These are phyloP conservation scores for Ogataea neopini DNA, from an alignment of 805 yeast genomes.

Conservation along the genomic window DNA sequence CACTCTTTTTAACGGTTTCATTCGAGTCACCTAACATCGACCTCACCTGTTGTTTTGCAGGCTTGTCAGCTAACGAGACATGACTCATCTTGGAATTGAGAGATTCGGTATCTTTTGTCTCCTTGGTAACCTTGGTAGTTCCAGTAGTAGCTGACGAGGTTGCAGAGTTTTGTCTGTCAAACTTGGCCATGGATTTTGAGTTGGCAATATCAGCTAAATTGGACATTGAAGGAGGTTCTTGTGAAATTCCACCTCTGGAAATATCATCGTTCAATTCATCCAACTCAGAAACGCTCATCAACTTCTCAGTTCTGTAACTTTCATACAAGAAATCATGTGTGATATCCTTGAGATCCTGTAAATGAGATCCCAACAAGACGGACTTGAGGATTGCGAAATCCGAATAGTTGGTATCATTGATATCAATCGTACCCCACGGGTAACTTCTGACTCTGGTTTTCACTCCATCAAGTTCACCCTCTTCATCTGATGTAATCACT, in stretches of 20 bases:
- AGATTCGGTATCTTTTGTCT: slow-evolving; percentile 18
- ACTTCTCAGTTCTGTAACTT: slow-evolving; percentile 63
- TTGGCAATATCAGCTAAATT: slow-evolving; percentile 56
- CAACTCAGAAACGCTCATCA: slow-evolving; percentile 53
- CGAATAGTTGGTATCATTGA: slow-evolving; percentile 50
- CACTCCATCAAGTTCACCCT: slow-evolving; percentile 50
- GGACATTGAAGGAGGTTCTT: slow-evolving; percentile 59
- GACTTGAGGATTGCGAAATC: slow-evolving; percentile 57
- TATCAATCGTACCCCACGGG: slow-evolving; percentile 74
- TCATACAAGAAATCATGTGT: slow-evolving; percentile 67
- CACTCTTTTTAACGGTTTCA: neutral
- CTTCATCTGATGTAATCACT: slow-evolving; percentile 63
- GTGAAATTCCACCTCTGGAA: slow-evolving; percentile 17
- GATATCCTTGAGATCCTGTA: slow-evolving; percentile 64
- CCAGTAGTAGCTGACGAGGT: slow-evolving; percentile 13
- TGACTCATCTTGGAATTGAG: slow-evolving; percentile 18
- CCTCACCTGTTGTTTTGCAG: slow-evolving; percentile 7
- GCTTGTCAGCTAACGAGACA: slow-evolving; percentile 11
- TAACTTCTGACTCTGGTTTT: slow-evolving; percentile 61
- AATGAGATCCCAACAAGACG: slow-evolving; percentile 58
- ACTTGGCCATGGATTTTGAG: slow-evolving; percentile 34
- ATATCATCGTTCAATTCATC: slow-evolving; percentile 30
- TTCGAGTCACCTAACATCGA: slow-evolving; percentile 17
- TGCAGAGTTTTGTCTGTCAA: slow-evolving; percentile 18
- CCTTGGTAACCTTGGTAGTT: slow-evolving; percentile 8